Evolutionary conservation across 305 asterid genomes (phyloP).

Genomic region (Fraxinus latifolia): DNA sequence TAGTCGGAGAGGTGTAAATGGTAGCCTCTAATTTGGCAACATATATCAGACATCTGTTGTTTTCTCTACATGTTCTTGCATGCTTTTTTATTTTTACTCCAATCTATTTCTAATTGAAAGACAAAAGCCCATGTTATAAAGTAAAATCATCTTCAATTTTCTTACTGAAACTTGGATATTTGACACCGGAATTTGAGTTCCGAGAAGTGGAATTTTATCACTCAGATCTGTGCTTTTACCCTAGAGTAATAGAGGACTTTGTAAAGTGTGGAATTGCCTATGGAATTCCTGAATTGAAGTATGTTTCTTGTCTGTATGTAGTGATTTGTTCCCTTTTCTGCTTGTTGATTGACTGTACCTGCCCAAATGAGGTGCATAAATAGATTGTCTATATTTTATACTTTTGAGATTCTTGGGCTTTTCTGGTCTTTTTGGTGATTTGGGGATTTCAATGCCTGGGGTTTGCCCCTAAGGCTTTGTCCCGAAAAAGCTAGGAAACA

Average conservation of each 20-base stretch:
- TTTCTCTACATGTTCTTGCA: constrained; percentile 12
- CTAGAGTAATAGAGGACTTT: not conserved
- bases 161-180: not conserved
- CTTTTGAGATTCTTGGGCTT: not conserved
- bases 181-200: not conserved
- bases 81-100: not conserved
- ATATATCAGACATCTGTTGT: not conserved
- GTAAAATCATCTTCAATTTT: not conserved
- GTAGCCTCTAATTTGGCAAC: not conserved
- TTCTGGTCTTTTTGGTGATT: not conserved
- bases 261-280: not conserved
- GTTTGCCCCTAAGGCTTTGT: not conserved
- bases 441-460: not conserved
- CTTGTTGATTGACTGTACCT: not conserved
- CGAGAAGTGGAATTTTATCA: not conserved
- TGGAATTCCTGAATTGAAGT: not conserved
- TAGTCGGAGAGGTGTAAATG: constrained; percentile 6
- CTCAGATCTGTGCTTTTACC: not conserved
- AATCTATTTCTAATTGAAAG: not conserved
- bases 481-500: not conserved
- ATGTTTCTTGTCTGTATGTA: not conserved
- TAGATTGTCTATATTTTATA: not conserved
- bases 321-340: not conserved
- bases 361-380: not conserved
- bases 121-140: constrained; percentile 4